Base-by-base conservation (phyloP, 1,139 yeast genomes). In the Yamadazyma siamensis region DNA sequence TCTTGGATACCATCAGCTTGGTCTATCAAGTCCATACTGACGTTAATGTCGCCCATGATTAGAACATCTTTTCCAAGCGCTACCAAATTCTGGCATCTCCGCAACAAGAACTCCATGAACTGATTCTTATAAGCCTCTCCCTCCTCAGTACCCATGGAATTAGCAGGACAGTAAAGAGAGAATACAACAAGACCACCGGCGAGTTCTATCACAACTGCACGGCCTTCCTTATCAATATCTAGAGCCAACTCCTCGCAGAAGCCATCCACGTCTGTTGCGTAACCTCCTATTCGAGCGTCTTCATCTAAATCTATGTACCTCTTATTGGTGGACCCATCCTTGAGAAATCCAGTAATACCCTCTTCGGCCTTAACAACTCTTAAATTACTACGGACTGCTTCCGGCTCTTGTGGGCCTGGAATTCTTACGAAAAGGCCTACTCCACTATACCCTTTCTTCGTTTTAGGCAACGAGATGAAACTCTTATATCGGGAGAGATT, bases 141-240 rank as follows among this genome's bases (percentile, higher is more conserved):
- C 30, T 79, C 85, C 4, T 78, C 88, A 0, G 87, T 74, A 0
- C 61, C 65, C 57, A 62, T 61, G 0, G 96, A 85, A 49, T 88
- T 87, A 1, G 97, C 97, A 0, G 97, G 97, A 49, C 97, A 89
- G 50, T 91, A 91, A 2, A 87, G 71, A 1, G 89, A 77, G 33
- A 91, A 76, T 0, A 91, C 55, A 2, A 83, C 84, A 2, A 79
- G 56, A 39, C 75, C 71, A 36, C 56, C 64, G 1, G 79, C 81
- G 17, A 89, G 50, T 49, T 91, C 97, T 1, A 89, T 59, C 7
- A 85, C 71, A 4, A 87, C 71, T 36, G 86, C 75, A 29, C 98
- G 62, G 1, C 97, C 98, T 49, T 91, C 94, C n/a, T 74, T 53
- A 49, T 91, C 98, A 2, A 91, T 46, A 7, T 63, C 57, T 6